These are phyloP conservation scores for Morella rubra DNA, from an alignment of 306 rosid species.

Conservation along the genomic window DNA sequence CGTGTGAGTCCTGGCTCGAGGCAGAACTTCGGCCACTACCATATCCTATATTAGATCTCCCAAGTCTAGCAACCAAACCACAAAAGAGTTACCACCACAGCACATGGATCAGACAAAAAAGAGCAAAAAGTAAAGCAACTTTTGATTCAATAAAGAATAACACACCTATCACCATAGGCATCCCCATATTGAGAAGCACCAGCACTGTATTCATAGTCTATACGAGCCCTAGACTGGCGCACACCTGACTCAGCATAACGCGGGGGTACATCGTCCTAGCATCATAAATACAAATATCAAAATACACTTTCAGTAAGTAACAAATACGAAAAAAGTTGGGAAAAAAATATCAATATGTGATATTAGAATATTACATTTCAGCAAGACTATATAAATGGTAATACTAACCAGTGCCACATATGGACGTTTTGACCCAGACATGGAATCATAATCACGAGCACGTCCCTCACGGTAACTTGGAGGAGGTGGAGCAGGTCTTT, in stretches of 20 bases:
- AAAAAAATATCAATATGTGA: background rate
- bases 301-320: background rate
- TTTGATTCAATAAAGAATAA: constrained; percentile 10
- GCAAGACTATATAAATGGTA: background rate
- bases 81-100: constrained; percentile 16
- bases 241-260: constrained; percentile 67
- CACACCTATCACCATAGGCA: constrained; percentile 81
- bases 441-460: constrained; percentile 67
- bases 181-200: constrained; percentile 75
- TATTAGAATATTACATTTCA: background rate
- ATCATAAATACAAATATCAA: background rate
- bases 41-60: constrained; percentile 72
- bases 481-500: constrained; percentile 71
- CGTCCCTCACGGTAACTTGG: constrained; percentile 74
- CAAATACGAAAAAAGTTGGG: background rate
- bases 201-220: constrained; percentile 80
- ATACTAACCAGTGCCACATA: constrained; percentile 59
- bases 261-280: constrained; percentile 78
- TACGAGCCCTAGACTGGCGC: constrained; percentile 83
- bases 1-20: constrained; percentile 70
- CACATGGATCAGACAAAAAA: background rate
- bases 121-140: background rate
- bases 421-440: constrained; percentile 84
- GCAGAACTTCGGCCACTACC: constrained; percentile 65
- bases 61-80: constrained; percentile 51